A percentile compares a stretch with the other conserved stretches of the same genome.
phyloP scores from a whole-genome alignment of 352 stramenopile species.

The Saprolegnia parasitica region DNA sequence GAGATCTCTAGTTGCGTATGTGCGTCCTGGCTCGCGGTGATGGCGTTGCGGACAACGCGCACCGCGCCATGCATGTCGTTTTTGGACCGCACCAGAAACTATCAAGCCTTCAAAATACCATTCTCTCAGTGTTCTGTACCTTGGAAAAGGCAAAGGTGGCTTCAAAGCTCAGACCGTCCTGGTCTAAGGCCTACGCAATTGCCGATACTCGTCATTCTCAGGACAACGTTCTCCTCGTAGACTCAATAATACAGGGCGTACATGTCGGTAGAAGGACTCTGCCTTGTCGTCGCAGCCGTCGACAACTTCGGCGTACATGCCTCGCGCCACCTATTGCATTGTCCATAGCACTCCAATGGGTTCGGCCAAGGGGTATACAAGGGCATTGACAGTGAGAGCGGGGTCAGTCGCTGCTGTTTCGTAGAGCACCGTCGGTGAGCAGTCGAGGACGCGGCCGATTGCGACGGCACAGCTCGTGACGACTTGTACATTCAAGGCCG shows the following conservation, averaged over 20 bases:
- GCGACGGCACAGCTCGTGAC: neutral
- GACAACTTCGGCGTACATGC: neutral
- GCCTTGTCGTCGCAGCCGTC: slow-evolving; percentile 4
- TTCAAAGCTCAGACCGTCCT: neutral
- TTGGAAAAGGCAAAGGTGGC: slow-evolving; percentile 9
- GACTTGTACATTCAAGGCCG: neutral
- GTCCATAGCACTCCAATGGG: neutral
- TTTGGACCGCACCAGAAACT: neutral
- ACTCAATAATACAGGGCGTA: neutral
- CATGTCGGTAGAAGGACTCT: slow-evolving; percentile 4
- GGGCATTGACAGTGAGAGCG: neutral
- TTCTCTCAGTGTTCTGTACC: neutral
- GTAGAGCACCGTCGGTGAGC: slow-evolving; percentile 4
- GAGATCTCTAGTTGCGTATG: neutral
- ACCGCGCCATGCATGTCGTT: neutral
- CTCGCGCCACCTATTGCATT: slow-evolving; percentile 10
- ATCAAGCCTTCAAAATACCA: neutral
- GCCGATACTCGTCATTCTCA: too few species aligned
- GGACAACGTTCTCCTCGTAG: neutral
- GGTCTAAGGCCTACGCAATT: neutral
- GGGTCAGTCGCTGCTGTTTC: neutral
- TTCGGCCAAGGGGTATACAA: neutral
- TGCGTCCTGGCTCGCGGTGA: neutral
- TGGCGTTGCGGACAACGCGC: neutral
- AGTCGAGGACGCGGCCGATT: neutral